Conservation (phyloP, 129 eudicot genomes). For the Scalesia atractyloides region DNA sequence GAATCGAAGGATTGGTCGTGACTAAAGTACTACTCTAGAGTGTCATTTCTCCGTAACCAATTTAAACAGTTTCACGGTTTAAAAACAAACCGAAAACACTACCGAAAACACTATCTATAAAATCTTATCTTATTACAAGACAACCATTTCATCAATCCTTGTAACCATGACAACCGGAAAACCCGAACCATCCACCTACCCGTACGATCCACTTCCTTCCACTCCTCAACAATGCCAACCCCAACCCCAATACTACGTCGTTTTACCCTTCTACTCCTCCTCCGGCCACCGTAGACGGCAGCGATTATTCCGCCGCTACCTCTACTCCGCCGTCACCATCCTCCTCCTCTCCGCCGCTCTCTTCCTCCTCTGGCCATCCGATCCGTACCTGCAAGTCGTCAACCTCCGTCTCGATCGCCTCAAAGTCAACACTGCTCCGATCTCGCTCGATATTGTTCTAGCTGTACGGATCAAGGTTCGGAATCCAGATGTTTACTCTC, state of each 20-base stretch:
- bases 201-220: constrained; percentile 43
- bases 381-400: constrained; percentile 61
- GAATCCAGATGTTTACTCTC: constrained; percentile 60
- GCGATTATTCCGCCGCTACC: constrained; percentile 32
- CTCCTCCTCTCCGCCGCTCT: constrained; percentile 58
- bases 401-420: constrained; percentile 52
- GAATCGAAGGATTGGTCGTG: too few species aligned
- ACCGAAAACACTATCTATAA: not conserved
- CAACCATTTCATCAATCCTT: not conserved
- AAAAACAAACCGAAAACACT: too few species aligned
- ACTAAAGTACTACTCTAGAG: too few species aligned
- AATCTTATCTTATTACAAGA: too few species aligned
- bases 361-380: constrained; percentile 81
- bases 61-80: too few species aligned
- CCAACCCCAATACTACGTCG: constrained; percentile 46
- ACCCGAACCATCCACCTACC: constrained; percentile 27
- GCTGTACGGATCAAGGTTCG: constrained; percentile 50
- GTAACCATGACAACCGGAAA: constrained; percentile 36
- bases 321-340: constrained; percentile 33
- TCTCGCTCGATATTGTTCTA: constrained; percentile 52
- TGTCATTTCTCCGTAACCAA: too few species aligned
- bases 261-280: constrained; percentile 48
- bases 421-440: constrained; percentile 35
- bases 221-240: constrained; percentile 13
- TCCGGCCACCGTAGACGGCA: constrained; percentile 35